A percentile compares a stretch with the other conserved stretches of the same genome.
Conservation (phyloP, 805 yeast species). For the Saccharomycopsis capsularis region DNA sequence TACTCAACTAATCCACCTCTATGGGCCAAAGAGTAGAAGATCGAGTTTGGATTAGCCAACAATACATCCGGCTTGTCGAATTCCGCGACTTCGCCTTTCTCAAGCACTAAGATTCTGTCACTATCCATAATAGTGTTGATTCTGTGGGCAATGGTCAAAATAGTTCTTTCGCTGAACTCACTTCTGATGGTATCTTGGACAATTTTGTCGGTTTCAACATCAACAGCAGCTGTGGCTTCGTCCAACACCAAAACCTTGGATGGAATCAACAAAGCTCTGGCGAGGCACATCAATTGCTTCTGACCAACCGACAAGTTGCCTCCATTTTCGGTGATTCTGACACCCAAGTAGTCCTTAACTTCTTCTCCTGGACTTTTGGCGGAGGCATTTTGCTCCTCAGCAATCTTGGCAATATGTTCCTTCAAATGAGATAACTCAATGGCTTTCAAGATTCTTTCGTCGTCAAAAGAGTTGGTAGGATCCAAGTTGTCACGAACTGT, state of each 20-base stretch:
- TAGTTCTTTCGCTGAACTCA: slow-evolving; percentile 70
- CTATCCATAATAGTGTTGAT: slow-evolving; percentile 77
- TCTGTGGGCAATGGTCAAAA: slow-evolving; percentile 80
- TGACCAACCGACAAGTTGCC: slow-evolving; percentile 69
- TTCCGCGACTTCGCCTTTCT: slow-evolving; percentile 68
- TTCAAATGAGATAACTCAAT: slow-evolving; percentile 74
- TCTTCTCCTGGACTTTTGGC: slow-evolving; percentile 29
- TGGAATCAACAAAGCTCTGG: slow-evolving; percentile 64
- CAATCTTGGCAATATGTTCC: slow-evolving; percentile 50
- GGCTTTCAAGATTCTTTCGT: slow-evolving; percentile 78
- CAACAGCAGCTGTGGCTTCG: slow-evolving; percentile 88
- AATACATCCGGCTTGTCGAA: slow-evolving; percentile 66
- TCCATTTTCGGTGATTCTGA: slow-evolving; percentile 64
- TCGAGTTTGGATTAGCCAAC: slow-evolving; percentile 55
- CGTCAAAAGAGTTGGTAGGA: slow-evolving; percentile 62
- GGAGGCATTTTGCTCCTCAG: slow-evolving; percentile 40
- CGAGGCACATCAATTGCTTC: slow-evolving; percentile 73
- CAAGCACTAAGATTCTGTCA: slow-evolving; percentile 69
- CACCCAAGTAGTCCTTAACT: slow-evolving; percentile 31
- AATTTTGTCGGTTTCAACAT: slow-evolving; percentile 73
- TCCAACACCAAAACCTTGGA: slow-evolving; percentile 63
- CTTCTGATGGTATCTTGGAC: slow-evolving; percentile 72
- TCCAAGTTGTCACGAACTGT: slow-evolving; percentile 80
- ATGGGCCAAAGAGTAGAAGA: slow-evolving; percentile 74
- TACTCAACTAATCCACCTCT: slow-evolving; percentile 60